Conservation (phyloP, 108 stramenopile species). For the Schizochytrium sp. region DNA sequence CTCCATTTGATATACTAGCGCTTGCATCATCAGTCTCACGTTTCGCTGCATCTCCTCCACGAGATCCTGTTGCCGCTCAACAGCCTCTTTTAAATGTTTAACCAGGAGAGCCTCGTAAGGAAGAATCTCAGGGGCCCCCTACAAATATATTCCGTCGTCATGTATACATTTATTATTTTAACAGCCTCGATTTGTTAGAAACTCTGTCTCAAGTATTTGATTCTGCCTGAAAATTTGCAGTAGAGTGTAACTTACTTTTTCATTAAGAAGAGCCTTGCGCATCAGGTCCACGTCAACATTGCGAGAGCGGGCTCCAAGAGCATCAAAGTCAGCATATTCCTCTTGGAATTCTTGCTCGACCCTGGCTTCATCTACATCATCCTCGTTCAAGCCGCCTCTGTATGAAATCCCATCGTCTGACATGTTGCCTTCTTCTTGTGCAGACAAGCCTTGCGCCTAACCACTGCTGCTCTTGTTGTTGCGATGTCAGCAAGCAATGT, state of each 20-base stretch:
- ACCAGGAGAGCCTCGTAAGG: slow-evolving; percentile 39
- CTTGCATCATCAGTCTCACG: slow-evolving; percentile 6
- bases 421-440: too few species aligned
- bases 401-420: too few species aligned
- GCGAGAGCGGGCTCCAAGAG: background rate
- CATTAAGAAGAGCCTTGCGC: slow-evolving; percentile 15
- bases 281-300: slow-evolving; percentile 33
- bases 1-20: slow-evolving; percentile 12
- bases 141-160: too few species aligned
- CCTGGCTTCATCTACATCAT: slow-evolving; percentile 34
- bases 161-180: too few species aligned
- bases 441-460: too few species aligned
- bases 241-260: background rate
- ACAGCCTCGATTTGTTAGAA: too few species aligned
- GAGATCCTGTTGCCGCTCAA: slow-evolving; percentile 43
- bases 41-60: slow-evolving; percentile 23
- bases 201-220: too few species aligned
- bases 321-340: slow-evolving; percentile 23
- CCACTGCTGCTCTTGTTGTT: too few species aligned
- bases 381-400: background rate
- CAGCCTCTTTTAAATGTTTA: slow-evolving; percentile 39
- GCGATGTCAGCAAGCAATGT: too few species aligned
- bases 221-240: too few species aligned
- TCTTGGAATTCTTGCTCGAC: slow-evolving; percentile 23
- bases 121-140: slow-evolving; percentile 40